These are phyloP conservation scores for Balamuthia mandrillaris DNA, from an alignment of 208 protist genomes.

Conservation along the genomic window DNA sequence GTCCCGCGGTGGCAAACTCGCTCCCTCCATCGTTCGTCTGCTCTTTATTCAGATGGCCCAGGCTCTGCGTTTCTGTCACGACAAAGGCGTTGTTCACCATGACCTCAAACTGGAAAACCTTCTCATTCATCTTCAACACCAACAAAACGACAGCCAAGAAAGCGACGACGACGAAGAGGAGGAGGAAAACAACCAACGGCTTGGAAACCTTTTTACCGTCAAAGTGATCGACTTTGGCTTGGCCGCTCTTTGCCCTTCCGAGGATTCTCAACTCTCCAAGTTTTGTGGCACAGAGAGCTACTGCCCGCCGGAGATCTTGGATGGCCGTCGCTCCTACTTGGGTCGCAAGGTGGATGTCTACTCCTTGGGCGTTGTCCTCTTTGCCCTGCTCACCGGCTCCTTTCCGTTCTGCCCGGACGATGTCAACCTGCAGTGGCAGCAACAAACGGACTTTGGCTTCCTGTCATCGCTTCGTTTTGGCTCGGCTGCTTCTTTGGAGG, in stretches of 20 bases:
- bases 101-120: constrained; percentile 69
- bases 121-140: constrained; percentile 55
- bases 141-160: not conserved
- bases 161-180: too few species aligned
- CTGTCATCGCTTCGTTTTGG: not conserved
- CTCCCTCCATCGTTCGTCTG: constrained; percentile 75
- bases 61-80: constrained; percentile 85
- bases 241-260: not conserved
- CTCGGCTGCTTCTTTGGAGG: not conserved
- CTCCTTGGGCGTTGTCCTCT: constrained; percentile 94
- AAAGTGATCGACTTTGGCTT: constrained; percentile 40
- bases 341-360: constrained; percentile 91
- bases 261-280: constrained; percentile 57
- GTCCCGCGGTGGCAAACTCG: constrained; percentile 70
- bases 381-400: constrained; percentile 92
- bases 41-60: constrained; percentile 87
- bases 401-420: constrained; percentile 87
- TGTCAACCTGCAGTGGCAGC: not conserved
- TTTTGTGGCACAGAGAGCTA: constrained; percentile 91
- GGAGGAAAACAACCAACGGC: too few species aligned
- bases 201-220: constrained; percentile 44
- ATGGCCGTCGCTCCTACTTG: constrained; percentile 74
- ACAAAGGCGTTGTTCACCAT: constrained; percentile 78
- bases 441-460: constrained; percentile 10
- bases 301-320: constrained; percentile 82